These are phyloP conservation scores for Leccinum arenicola DNA, from an alignment of 768 basidiomycete genomes.

Conservation along the genomic window DNA sequence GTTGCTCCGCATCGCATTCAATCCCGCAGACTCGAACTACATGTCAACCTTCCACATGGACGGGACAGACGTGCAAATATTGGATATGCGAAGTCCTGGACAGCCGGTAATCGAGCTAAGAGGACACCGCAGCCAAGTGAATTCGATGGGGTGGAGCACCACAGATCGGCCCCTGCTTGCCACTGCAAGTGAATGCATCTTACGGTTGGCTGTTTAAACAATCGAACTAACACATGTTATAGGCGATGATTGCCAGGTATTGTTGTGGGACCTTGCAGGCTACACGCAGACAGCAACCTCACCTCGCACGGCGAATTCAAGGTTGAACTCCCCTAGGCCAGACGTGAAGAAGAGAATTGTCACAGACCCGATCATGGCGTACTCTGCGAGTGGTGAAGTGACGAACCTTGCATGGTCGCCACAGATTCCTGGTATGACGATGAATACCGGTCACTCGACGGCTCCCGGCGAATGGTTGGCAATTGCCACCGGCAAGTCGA, in stretches of 20 bases:
- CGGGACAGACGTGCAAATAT: slow-evolving; percentile 81
- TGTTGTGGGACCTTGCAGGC: slow-evolving; percentile 84
- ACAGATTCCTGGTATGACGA: slow-evolving; percentile 70
- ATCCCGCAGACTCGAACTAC: slow-evolving; percentile 89
- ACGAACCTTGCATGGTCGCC: slow-evolving; percentile 91
- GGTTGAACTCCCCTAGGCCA: slow-evolving; percentile 77
- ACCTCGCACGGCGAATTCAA: slow-evolving; percentile 64
- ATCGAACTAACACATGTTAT: slow-evolving; percentile 6
- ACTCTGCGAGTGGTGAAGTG: slow-evolving; percentile 73
- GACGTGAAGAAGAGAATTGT: slow-evolving; percentile 75
- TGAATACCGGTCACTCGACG: slow-evolving; percentile 72
- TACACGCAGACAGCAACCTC: slow-evolving; percentile 62
- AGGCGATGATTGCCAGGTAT: slow-evolving; percentile 95
- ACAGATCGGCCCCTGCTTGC: slow-evolving; percentile 81
- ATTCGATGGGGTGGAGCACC: slow-evolving; percentile 89
- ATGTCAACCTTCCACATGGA: slow-evolving; percentile 98
- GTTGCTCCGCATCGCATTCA: slow-evolving; percentile 85
- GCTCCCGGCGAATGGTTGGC: slow-evolving; percentile 85
- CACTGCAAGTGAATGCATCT: slow-evolving; percentile 67
- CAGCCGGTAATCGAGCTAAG: slow-evolving; percentile 90
- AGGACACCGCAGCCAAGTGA: slow-evolving; percentile 78
- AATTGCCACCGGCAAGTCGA: slow-evolving; percentile 75
- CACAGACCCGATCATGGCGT: slow-evolving; percentile 81
- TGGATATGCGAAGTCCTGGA: slow-evolving; percentile 97
- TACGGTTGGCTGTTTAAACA: background rate